Conservation (phyloP, 345 rosid genomes). For the Eucalyptus tenuipes region DNA sequence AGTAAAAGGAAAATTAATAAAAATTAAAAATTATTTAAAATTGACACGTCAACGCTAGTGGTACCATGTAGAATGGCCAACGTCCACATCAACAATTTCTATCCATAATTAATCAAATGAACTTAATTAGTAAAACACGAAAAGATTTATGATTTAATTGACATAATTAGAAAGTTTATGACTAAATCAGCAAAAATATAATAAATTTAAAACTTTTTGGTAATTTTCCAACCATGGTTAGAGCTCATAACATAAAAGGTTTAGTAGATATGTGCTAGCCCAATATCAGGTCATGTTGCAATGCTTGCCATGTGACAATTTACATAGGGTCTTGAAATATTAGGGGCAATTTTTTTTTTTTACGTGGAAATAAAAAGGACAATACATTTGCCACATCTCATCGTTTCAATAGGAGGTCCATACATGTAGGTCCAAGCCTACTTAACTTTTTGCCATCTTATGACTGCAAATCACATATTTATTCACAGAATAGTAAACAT, state of each 20-base stretch:
- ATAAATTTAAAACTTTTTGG: no score
- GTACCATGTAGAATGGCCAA: no score
- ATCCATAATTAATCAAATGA: no score
- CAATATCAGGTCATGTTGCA: not conserved
- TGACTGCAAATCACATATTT: no score
- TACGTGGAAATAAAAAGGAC: not conserved
- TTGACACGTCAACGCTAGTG: fast-evolving
- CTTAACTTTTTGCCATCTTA: not conserved
- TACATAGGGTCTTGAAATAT: not conserved
- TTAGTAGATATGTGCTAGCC: not conserved
- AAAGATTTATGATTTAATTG: no score
- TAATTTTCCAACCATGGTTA: not conserved
- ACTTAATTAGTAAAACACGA: no score
- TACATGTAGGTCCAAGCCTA: not conserved
- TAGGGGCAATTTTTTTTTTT: no score
- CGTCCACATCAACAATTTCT: fast-evolving
- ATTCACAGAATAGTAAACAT: not conserved
- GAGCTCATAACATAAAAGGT: not conserved
- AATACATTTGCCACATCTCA: not conserved
- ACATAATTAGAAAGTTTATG: no score
- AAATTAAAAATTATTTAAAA: no score
- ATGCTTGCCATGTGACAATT: not conserved
- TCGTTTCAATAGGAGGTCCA: not conserved
- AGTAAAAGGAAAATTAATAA: no score
- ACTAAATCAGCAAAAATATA: no score